A percentile compares a stretch with the other conserved stretches of the same genome.
Conservation (phyloP, 2,329 filamentous ascomycete species). For the Colletotrichum kahawae region DNA sequence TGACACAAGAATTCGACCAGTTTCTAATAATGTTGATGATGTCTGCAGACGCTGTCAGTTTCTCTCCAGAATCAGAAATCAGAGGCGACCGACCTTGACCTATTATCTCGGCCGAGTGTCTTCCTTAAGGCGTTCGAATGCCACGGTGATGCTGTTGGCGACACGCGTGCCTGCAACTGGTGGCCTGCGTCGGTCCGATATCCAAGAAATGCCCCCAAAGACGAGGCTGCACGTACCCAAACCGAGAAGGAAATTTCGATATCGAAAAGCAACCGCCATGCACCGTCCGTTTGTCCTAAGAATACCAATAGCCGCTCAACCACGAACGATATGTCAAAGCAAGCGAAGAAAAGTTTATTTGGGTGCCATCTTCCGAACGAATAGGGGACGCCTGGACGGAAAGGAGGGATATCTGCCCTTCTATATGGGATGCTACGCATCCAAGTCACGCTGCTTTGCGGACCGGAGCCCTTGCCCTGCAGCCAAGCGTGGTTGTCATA, state of each 20-base stretch:
- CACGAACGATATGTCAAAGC: not conserved
- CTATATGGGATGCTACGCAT: conserved; percentile 13
- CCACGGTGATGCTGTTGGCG: not conserved
- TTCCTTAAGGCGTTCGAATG: not conserved
- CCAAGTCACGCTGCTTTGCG: not conserved
- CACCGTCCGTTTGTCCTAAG: conserved; percentile 20
- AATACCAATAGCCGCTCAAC: conserved; percentile 13
- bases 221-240: conserved; percentile 19
- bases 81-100: not conserved
- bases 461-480: conserved; percentile 15
- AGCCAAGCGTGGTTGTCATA: conserved; percentile 23
- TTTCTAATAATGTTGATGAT: not conserved
- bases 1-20: not conserved
- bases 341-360: conserved; percentile 5
- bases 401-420: conserved; percentile 1
- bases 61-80: not conserved
- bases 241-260: conserved; percentile 8
- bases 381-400: not conserved
- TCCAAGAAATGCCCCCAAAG: not conserved
- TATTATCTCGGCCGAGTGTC: not conserved
- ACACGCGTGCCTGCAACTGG: not conserved
- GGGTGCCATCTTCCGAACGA: not conserved
- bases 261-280: conserved; percentile 15
- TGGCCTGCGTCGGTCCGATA: not conserved
- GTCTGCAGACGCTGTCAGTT: not conserved